phyloP scores from a whole-genome alignment of 441 rosid genomes.

The Adansonia madagascariensis region DNA sequence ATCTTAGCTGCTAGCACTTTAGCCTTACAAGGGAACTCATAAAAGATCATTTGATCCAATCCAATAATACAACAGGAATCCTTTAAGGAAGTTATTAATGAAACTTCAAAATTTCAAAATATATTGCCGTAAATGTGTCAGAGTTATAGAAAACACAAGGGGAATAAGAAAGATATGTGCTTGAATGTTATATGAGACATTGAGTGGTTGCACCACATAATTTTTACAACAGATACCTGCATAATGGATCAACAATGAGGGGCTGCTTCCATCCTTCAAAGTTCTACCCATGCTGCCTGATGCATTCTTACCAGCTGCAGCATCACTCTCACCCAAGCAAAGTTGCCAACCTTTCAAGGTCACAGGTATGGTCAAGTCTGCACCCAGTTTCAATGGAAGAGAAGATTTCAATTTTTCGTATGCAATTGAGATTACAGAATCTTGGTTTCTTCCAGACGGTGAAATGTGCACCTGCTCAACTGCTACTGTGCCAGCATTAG shows the following conservation, averaged over 20 bases:
- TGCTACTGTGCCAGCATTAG: conserved; percentile 93
- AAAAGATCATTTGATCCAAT: background rate
- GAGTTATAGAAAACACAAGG: background rate
- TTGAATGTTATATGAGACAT: background rate
- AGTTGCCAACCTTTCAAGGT: conserved; percentile 95
- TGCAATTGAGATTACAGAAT: conserved; percentile 77
- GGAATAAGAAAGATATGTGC: conserved; percentile 10
- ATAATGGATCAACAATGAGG: conserved; percentile 83
- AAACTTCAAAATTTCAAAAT: background rate
- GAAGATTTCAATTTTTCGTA: conserved; percentile 67
- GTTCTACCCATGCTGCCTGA: conserved; percentile 64
- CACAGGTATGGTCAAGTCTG: conserved; percentile 68
- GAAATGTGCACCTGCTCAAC: conserved; percentile 92
- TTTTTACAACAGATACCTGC: conserved; percentile 55
- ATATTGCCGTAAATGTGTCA: background rate
- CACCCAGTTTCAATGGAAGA: conserved; percentile 95
- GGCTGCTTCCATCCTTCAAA: conserved; percentile 75
- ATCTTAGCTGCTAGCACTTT: background rate
- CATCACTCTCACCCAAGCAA: conserved; percentile 61
- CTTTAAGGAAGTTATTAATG: background rate
- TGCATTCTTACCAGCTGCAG: conserved; percentile 53
- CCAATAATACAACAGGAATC: background rate
- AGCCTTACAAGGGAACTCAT: background rate
- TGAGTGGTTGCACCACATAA: background rate
- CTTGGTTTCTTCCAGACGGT: conserved; percentile 92